phyloP scores from a whole-genome alignment of 164 flowering plant species.

The Echeveria elegans region DNA sequence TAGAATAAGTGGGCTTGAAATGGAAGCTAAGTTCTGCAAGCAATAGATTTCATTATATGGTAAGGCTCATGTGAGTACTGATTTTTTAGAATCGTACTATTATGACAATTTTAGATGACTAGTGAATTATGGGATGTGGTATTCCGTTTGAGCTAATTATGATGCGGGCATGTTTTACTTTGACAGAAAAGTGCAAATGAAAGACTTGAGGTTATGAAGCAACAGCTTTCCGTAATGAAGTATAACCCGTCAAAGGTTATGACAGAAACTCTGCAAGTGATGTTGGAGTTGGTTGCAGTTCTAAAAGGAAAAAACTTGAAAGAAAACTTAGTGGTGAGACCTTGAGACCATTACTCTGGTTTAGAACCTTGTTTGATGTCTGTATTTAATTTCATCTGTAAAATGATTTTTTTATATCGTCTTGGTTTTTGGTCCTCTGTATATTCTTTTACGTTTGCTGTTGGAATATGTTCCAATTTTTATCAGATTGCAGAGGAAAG shows the following conservation, averaged over 20 bases:
- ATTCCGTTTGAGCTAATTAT: neutral
- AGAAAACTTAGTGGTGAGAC: slow-evolving; percentile 19
- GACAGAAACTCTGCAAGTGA: slow-evolving; percentile 6
- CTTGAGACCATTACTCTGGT: slow-evolving; percentile 8
- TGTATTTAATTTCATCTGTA: neutral
- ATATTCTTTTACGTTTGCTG: neutral
- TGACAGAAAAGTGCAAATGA: slow-evolving; percentile 42
- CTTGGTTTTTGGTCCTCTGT: neutral
- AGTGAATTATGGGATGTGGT: no score
- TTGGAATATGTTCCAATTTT: neutral
- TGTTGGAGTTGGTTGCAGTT: slow-evolving; percentile 11
- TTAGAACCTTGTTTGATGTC: neutral
- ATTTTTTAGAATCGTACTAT: neutral
- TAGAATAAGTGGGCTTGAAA: slow-evolving; percentile 48
- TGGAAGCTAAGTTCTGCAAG: slow-evolving; percentile 71
- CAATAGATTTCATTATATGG: slow-evolving; percentile 22
- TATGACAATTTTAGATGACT: no score
- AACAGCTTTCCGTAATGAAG: slow-evolving; percentile 39
- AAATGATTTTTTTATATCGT: neutral
- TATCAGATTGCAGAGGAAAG: neutral
- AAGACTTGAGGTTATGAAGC: slow-evolving; percentile 44
- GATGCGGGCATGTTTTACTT: slow-evolving; percentile 4
- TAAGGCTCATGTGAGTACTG: slow-evolving; percentile 36
- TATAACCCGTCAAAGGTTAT: slow-evolving; percentile 62
- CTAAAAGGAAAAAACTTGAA: slow-evolving; percentile 37